phyloP scores from a whole-genome alignment of 176 grass and related monocot species.

The Leersia perrieri region DNA sequence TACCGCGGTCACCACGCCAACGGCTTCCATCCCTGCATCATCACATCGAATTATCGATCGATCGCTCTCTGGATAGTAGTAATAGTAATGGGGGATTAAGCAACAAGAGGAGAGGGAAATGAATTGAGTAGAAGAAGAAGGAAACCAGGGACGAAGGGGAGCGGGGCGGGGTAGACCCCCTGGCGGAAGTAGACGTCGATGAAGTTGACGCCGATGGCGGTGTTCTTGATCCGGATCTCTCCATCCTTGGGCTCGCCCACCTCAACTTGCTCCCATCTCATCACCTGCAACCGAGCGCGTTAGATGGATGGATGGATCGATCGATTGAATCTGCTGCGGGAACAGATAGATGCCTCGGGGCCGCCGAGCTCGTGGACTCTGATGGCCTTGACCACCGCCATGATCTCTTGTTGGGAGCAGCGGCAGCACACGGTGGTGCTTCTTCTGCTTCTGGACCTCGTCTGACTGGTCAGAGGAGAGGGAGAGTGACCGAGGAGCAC shows the following conservation, averaged over 20 bases:
- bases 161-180: conserved; percentile 45
- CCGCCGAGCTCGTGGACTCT: conserved; percentile 72
- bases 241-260: conserved; percentile 65
- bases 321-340: too few relatives aligned
- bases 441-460: too few relatives aligned
- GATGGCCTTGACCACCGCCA: conserved; percentile 64
- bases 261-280: conserved; percentile 78
- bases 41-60: too few relatives aligned
- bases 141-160: conserved; percentile 60
- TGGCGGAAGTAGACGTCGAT: conserved; percentile 80
- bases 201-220: conserved; percentile 83
- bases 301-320: not conserved
- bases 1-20: conserved; percentile 79
- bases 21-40: conserved; percentile 71
- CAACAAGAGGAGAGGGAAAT: too few relatives aligned
- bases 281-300: conserved; percentile 24
- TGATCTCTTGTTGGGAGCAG: not conserved
- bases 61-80: too few relatives aligned
- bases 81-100: too few relatives aligned
- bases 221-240: conserved; percentile 80
- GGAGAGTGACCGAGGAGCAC: not conserved
- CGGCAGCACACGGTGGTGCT: not conserved
- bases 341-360: conserved; percentile 62
- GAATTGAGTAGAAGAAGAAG: too few relatives aligned
- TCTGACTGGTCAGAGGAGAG: not conserved